Evolutionary conservation across 2,329 filamentous ascomycete genomes (phyloP).

Genomic region (Talaromyces sp.): DNA sequence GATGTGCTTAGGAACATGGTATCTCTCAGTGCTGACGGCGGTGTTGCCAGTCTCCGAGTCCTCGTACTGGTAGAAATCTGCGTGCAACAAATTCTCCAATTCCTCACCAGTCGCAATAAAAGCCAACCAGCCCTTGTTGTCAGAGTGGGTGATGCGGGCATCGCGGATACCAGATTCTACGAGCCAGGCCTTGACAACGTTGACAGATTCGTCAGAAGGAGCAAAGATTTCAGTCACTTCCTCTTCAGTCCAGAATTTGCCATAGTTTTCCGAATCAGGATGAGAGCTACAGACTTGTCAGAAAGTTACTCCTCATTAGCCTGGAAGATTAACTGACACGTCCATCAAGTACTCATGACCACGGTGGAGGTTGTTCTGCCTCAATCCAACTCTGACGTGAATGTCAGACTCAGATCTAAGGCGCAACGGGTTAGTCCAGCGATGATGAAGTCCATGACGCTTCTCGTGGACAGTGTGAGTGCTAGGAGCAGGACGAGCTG

Average conservation of each 20-base stretch:
- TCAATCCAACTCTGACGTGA: constrained; percentile 16
- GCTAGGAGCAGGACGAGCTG: constrained; percentile 15
- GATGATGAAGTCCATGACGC: constrained; percentile 7
- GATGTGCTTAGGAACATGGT: constrained; percentile 50
- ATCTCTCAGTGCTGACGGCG: constrained; percentile 39
- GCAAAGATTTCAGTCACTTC: constrained; percentile 45
- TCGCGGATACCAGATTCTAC: constrained; percentile 48
- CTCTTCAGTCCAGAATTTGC: constrained; percentile 42
- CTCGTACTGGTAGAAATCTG: constrained; percentile 52
- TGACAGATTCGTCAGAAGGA: constrained; percentile 44
- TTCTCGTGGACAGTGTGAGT: constrained; percentile 16
- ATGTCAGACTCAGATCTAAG: constrained; percentile 11
- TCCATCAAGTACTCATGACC: constrained; percentile 17
- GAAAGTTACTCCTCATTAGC: neutral
- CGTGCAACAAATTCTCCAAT: constrained; percentile 51
- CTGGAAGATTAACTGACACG: constrained; percentile 8
- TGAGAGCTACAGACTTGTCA: constrained; percentile 25
- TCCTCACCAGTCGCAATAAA: constrained; percentile 55
- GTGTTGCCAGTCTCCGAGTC: constrained; percentile 33
- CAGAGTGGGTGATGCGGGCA: constrained; percentile 49
- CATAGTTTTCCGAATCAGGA: constrained; percentile 42
- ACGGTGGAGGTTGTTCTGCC: constrained; percentile 16
- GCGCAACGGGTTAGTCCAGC: constrained; percentile 13
- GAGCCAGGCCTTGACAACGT: constrained; percentile 55
- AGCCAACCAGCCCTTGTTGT: constrained; percentile 52